Conservation (phyloP, 129 eudicot species). For the Erigeron canadensis region DNA sequence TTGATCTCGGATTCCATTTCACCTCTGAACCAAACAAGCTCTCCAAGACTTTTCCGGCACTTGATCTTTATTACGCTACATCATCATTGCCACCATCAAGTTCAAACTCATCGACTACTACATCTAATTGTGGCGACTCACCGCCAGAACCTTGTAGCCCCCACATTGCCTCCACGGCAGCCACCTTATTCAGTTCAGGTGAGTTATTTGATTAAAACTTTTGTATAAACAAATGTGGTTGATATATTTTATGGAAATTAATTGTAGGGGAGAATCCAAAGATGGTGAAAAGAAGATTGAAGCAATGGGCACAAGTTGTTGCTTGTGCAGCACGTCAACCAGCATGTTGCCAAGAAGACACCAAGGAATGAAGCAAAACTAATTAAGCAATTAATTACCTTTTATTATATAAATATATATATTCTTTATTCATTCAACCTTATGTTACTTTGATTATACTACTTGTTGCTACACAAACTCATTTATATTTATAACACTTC, state of each 20-base stretch:
- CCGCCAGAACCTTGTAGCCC: constrained; percentile 35
- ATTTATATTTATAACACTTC: neutral
- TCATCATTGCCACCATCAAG: constrained; percentile 20
- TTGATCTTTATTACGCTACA: constrained; percentile 38
- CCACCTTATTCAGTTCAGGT: constrained; percentile 29
- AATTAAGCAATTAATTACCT: neutral
- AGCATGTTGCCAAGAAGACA: constrained; percentile 27
- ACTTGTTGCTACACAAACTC: neutral
- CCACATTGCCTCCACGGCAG: neutral
- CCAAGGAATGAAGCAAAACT: constrained; percentile 22
- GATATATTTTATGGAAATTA: neutral
- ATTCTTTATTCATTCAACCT: constrained; percentile 10
- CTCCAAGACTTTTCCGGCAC: constrained; percentile 34
- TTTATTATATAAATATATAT: constrained; percentile 3
- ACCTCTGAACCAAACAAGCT: constrained; percentile 24
- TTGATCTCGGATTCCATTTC: constrained; percentile 34
- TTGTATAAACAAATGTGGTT: neutral
- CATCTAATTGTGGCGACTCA: constrained; percentile 31
- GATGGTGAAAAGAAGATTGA: constrained; percentile 35
- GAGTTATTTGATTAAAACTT: neutral
- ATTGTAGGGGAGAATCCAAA: constrained; percentile 33
- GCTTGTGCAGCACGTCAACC: constrained; percentile 46
- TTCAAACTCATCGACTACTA: constrained; percentile 17
- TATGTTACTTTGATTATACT: neutral
- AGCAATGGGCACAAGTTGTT: constrained; percentile 42